Evolutionary conservation across 2,329 filamentous ascomycete species (phyloP).

Genomic region (Penicillium oxalicum): DNA sequence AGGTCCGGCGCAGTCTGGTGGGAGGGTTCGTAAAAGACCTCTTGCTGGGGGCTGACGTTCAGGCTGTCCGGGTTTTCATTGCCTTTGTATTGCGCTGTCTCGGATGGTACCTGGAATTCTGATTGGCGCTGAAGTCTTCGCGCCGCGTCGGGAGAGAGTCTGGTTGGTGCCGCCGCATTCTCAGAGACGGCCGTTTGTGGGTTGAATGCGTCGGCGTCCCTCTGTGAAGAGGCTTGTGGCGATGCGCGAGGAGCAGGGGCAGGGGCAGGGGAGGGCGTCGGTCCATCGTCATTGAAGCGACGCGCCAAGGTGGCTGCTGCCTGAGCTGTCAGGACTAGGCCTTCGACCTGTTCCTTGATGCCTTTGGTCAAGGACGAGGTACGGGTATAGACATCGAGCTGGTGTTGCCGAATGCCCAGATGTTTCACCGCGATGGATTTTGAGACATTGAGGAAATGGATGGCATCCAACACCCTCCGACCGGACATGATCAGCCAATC

Average conservation of each 20-base stretch:
- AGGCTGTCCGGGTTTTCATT: constrained; percentile 25
- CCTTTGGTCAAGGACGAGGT: constrained; percentile 61
- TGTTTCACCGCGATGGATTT: constrained; percentile 62
- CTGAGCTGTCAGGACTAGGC: constrained; percentile 55
- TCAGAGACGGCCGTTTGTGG: constrained; percentile 20
- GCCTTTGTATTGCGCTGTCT: constrained; percentile 40
- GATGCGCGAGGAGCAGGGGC: constrained; percentile 8
- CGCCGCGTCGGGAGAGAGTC: constrained; percentile 39
- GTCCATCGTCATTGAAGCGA: constrained; percentile 48
- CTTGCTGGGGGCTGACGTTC: constrained; percentile 49
- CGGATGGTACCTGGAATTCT: constrained; percentile 50
- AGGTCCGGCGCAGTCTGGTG: constrained; percentile 42
- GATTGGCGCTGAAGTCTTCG: constrained; percentile 44
- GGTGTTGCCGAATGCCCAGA: constrained; percentile 52
- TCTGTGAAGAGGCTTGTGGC: constrained; percentile 14
- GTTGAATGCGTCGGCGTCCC: constrained; percentile 23
- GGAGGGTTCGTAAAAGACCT: constrained; percentile 53
- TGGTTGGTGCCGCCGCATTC: constrained; percentile 3
- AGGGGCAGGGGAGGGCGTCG: constrained; percentile 20
- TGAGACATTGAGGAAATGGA: constrained; percentile 64
- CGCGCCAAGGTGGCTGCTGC: constrained; percentile 56
- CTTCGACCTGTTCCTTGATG: constrained; percentile 56
- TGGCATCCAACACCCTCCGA: constrained; percentile 64
- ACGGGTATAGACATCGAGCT: constrained; percentile 57
- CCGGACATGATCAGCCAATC: constrained; percentile 42